These are phyloP conservation scores for Sarocladium brachiariae DNA, from an alignment of 2,329 filamentous ascomycete genomes.

Conservation along the genomic window DNA sequence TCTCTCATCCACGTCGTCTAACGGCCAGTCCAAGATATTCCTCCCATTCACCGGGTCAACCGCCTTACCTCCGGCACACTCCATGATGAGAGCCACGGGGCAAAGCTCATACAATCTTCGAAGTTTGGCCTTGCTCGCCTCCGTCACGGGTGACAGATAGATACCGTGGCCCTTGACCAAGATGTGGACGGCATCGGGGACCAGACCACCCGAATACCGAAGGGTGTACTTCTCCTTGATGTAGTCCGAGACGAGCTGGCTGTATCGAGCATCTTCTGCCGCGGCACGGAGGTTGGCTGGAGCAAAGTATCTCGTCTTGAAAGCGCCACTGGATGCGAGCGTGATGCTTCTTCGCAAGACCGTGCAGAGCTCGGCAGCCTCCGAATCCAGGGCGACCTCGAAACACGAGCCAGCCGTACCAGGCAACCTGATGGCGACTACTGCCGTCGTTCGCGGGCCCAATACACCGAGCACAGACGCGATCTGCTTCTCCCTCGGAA, in stretches of 20 bases:
- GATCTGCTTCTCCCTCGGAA: conserved; percentile 34
- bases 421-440: conserved; percentile 46
- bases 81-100: conserved; percentile 52
- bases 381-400: conserved; percentile 34
- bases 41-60: conserved; percentile 39
- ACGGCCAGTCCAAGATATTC: conserved; percentile 31
- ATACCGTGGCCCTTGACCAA: conserved; percentile 56
- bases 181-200: conserved; percentile 54
- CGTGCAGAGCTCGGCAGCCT: conserved; percentile 21
- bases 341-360: conserved; percentile 35
- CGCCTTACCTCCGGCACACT: conserved; percentile 52
- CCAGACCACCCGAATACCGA: conserved; percentile 53
- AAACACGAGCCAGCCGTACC: conserved; percentile 35
- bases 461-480: conserved; percentile 46
- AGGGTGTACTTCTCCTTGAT: conserved; percentile 50
- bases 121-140: conserved; percentile 46
- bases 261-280: conserved; percentile 42
- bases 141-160: conserved; percentile 51
- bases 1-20: conserved; percentile 40
- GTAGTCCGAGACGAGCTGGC: conserved; percentile 40
- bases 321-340: conserved; percentile 27
- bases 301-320: conserved; percentile 51
- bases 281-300: conserved; percentile 55
- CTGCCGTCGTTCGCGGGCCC: conserved; percentile 47
- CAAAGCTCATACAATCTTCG: conserved; percentile 52